Percentiles rank a stretch among this genome's conserved stretches.
phyloP scores from a whole-genome alignment of 2,329 filamentous ascomycete genomes.

The Thielaviopsis populi region DNA sequence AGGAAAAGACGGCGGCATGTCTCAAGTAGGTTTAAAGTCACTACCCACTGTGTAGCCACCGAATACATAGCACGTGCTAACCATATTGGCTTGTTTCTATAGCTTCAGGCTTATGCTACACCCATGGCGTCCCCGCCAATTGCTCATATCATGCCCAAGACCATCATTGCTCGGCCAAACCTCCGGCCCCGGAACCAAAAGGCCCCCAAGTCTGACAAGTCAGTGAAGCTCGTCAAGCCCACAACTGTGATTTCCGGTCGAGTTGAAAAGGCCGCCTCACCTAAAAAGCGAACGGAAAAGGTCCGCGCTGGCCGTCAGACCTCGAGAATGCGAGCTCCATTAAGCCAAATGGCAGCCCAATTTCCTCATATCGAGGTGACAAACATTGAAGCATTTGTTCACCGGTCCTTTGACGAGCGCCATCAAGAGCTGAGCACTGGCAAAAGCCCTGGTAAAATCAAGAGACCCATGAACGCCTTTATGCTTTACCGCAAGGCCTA shows the following conservation, averaged over 20 bases:
- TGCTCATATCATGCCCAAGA: neutral
- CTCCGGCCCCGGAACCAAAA: conserved; percentile 4
- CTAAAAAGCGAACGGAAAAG: conserved; percentile 23
- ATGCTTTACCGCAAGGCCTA: conserved; percentile 94
- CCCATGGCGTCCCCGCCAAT: conserved; percentile 14
- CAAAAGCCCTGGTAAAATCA: conserved; percentile 59
- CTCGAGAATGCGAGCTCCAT: conserved; percentile 41
- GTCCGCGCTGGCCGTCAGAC: conserved; percentile 23
- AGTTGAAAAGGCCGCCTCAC: conserved; percentile 16
- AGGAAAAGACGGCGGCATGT: neutral
- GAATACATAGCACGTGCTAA: neutral
- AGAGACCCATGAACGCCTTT: conserved; percentile 93
- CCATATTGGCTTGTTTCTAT: neutral
- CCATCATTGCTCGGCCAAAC: conserved; percentile 9
- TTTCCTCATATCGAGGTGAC: conserved; percentile 47
- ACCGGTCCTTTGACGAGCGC: conserved; percentile 51
- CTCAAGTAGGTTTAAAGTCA: neutral
- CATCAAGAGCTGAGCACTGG: conserved; percentile 51
- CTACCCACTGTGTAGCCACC: neutral
- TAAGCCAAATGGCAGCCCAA: conserved; percentile 56
- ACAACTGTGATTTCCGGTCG: neutral
- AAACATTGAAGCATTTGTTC: conserved; percentile 70
- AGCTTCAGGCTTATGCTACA: conserved; percentile 11
- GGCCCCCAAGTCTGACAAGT: neutral
- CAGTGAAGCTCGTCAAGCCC: neutral